Conservation (phyloP, 176 grass and related monocot genomes). For the Avena eriantha region DNA sequence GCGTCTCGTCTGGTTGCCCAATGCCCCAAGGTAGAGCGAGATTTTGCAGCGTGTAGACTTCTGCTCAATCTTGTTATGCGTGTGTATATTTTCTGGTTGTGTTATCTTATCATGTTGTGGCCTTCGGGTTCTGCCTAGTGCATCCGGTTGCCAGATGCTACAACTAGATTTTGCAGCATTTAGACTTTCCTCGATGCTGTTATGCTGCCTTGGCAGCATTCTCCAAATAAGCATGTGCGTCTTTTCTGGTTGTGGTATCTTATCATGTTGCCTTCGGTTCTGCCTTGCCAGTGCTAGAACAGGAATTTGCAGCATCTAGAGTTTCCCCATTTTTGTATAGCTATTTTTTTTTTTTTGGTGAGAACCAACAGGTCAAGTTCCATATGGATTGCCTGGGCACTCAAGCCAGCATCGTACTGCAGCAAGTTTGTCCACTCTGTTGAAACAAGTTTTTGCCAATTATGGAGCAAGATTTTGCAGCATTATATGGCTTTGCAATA, state of each 20-base stretch:
- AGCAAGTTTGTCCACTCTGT: neutral
- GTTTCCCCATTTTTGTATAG: neutral
- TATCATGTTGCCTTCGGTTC: neutral
- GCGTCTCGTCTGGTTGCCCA: neutral
- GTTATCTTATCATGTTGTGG: no score
- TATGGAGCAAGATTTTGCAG: neutral
- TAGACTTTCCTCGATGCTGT: neutral
- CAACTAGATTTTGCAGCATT: neutral
- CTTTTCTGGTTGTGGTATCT: neutral
- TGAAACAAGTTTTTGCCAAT: neutral
- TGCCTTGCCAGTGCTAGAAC: neutral
- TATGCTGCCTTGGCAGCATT: neutral
- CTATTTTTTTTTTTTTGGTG: neutral
- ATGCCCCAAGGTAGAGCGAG: neutral
- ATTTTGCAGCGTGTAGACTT: neutral
- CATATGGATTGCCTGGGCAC: neutral
- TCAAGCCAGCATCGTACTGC: neutral
- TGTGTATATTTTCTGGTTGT: neutral
- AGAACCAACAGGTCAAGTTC: neutral
- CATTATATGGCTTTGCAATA: neutral
- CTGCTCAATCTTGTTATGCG: neutral
- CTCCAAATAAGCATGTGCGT: neutral
- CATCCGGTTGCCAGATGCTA: neutral
- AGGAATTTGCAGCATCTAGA: neutral
- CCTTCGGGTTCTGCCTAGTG: no score